These are phyloP conservation scores for Ceratobasidium sp. DNA, from an alignment of 1,284 basidiomycete genomes.

Conservation along the genomic window DNA sequence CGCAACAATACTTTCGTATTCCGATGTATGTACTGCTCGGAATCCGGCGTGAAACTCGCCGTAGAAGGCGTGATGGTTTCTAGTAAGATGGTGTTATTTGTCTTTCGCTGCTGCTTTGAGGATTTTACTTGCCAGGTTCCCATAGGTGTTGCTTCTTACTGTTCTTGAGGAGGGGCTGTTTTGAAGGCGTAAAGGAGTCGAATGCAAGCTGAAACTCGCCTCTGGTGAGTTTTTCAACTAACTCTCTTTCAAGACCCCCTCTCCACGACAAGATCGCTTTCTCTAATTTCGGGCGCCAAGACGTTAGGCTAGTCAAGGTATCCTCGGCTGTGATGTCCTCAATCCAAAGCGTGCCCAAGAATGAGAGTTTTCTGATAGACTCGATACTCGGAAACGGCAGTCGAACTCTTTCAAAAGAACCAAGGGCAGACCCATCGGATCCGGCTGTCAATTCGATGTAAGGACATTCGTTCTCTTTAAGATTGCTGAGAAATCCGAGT, in stretches of 20 bases:
- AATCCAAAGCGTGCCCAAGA: neutral
- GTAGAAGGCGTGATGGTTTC: neutral
- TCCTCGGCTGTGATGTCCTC: neutral
- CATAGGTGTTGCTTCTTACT: neutral
- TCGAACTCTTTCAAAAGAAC: neutral
- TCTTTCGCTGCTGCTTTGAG: neutral
- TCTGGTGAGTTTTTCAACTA: neutral
- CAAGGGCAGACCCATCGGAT: neutral
- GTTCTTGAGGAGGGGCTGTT: neutral
- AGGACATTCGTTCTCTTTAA: neutral
- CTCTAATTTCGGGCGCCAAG: slow-evolving; percentile 10
- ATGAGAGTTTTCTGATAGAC: neutral
- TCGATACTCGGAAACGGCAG: slow-evolving; percentile 12
- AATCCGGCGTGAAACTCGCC: neutral
- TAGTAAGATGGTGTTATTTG: neutral
- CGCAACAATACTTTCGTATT: slow-evolving; percentile 1
- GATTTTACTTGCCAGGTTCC: neutral
- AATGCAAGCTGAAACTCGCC: neutral
- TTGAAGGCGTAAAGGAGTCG: neutral
- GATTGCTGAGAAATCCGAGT: neutral
- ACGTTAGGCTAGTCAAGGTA: neutral
- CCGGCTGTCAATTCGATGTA: slow-evolving; percentile 1
- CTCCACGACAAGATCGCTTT: neutral
- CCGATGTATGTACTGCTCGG: neutral
- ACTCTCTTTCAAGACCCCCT: neutral